Evolutionary conservation across 495 filamentous ascomycete species (phyloP).

Genomic region (Sordaria brevicollis): DNA sequence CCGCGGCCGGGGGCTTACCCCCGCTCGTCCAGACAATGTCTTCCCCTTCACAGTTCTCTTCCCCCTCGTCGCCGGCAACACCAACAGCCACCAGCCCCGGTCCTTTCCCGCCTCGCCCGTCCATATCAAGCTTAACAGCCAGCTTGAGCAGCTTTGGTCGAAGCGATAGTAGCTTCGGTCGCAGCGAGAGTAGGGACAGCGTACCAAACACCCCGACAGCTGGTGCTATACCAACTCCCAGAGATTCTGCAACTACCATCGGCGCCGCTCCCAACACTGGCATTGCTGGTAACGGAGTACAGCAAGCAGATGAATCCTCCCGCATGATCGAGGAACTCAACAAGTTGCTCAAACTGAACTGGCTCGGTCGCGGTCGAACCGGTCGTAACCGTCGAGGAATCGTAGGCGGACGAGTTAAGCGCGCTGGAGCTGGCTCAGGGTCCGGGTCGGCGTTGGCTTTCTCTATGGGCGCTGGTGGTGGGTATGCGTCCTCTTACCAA

Average conservation of each 20-base stretch:
- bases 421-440: slow-evolving; percentile 7
- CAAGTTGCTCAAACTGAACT: slow-evolving; percentile 86
- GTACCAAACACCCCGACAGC: not conserved
- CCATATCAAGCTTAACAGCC: not conserved
- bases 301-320: slow-evolving; percentile 66
- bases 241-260: not conserved
- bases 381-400: slow-evolving; percentile 83
- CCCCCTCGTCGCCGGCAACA: not conserved
- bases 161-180: not conserved
- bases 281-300: slow-evolving; percentile 1
- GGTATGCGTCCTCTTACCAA: not conserved
- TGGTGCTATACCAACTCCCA: slow-evolving; percentile 28
- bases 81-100: not conserved
- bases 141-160: not conserved
- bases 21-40: not conserved
- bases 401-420: slow-evolving; percentile 44
- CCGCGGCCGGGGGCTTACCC: not conserved
- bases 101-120: not conserved
- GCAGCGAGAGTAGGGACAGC: not conserved
- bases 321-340: slow-evolving; percentile 72
- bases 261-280: not conserved
- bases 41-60: not conserved
- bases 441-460: not conserved
- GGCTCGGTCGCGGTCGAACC: slow-evolving; percentile 83
- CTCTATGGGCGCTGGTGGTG: not conserved